A percentile compares a stretch with the other conserved stretches of the same genome.
Conservation (phyloP, 1,139 yeast species). For the Ogataea hybrid region DNA sequence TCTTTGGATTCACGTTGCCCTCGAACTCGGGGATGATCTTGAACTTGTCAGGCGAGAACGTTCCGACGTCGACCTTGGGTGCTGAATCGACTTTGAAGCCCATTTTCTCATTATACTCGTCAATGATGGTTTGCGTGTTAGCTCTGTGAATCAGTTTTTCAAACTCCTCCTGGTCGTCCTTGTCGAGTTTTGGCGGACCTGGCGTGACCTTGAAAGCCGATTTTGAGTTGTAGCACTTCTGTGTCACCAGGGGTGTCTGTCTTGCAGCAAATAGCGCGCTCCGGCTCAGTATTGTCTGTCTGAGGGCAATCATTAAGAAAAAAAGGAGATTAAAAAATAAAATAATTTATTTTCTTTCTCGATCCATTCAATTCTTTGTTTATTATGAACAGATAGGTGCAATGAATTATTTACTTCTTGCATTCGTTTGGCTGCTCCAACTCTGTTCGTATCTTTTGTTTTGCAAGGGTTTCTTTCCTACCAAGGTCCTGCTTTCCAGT, state of each 20-base stretch:
- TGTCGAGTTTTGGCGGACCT: constrained; percentile 81
- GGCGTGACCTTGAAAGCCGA: constrained; percentile 40
- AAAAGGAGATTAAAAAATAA: neutral
- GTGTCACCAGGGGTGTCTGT: neutral
- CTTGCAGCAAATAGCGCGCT: neutral
- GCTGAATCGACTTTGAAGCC: constrained; percentile 40
- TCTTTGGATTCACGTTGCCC: constrained; percentile 88
- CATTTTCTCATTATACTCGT: constrained; percentile 61
- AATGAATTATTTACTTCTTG: constrained; percentile 8
- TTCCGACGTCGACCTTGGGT: constrained; percentile 56
- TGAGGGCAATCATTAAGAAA: constrained; percentile 3
- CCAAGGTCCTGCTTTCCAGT: constrained; percentile 48
- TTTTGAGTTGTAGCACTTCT: neutral
- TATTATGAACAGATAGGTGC: neutral
- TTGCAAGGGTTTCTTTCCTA: constrained; percentile 85
- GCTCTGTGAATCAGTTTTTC: constrained; percentile 83
- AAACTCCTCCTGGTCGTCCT: constrained; percentile 90
- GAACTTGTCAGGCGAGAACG: constrained; percentile 65
- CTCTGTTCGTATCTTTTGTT: constrained; percentile 58
- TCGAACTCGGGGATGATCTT: constrained; percentile 92
- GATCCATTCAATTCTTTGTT: neutral
- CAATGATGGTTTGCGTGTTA: constrained; percentile 74
- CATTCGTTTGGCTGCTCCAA: constrained; percentile 37
- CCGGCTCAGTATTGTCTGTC: neutral
- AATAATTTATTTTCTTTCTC: neutral